Base-by-base conservation (phyloP, 768 basidiomycete genomes). In the Sporobolomyces phaffii region DNA sequence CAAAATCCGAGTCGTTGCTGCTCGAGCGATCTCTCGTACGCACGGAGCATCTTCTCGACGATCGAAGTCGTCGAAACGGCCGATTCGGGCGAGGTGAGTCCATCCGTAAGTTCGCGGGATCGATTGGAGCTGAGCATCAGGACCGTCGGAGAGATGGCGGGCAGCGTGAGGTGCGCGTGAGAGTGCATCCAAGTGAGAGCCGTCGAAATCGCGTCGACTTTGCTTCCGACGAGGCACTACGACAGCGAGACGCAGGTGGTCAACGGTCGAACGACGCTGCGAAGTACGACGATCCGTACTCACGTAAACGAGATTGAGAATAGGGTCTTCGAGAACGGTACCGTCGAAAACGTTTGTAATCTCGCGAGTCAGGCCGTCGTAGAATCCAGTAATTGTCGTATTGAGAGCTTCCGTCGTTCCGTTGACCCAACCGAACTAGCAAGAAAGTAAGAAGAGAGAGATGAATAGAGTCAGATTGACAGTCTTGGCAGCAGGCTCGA, bases 361-460 rank as follows among this genome's bases (percentile, higher is more conserved):
- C 10, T 43, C 33, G 40, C 47, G 49, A 77, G 94, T 89, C 36
- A 99, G 79, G 54, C 91, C 91, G 62, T 81, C 81, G 79, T 98
- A 98, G 77, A 99, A 94, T 50, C 81, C 82, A 76, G 84, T 87
- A 74, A 99, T 80, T 5, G 94, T 96, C 72, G 81, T 80, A 77
- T 99, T 99, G 59, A 99, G 82, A 9, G 87, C 85, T 5, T 84
- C 85, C 1, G 91, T 94, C 11, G 94, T 94, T 22, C 81, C 83
- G 73, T 97, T 91, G 53, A 98, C 87, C 93, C 93, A 98, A 14
- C 92, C 91, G 69, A 98, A 94, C 50, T 98, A 78, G 29, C 5
- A n/a, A n/a, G n/a, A n/a, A n/a, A n/a, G n/a, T n/a, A n/a, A n/a
- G n/a, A n/a, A n/a, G n/a, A n/a, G n/a, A n/a, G n/a, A n/a, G n/a